Percentiles rank a stretch among this genome's conserved stretches.
These are phyloP conservation scores for Mitragyna speciosa DNA, from an alignment of 257 asterid genomes.

Conservation along the genomic window DNA sequence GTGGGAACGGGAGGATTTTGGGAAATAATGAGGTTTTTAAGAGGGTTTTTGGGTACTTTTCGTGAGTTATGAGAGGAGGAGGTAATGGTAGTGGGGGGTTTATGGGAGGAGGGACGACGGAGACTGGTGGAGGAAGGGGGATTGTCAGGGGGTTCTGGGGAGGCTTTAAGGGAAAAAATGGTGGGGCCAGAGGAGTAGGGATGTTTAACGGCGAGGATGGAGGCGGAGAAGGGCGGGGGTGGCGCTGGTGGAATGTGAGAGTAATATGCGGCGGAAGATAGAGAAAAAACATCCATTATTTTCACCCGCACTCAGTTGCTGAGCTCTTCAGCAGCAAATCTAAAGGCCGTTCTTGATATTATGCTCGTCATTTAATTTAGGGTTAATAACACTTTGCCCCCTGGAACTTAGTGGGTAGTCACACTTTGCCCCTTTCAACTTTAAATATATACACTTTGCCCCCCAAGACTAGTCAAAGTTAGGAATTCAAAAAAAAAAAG, in stretches of 20 bases:
- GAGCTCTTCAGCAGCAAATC: no score
- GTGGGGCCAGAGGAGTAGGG: constrained; percentile 13
- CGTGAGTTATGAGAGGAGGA: constrained; percentile 33
- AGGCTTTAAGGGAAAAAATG: constrained; percentile 17
- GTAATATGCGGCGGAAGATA: constrained; percentile 29
- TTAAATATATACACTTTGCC: no score
- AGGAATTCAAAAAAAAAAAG: no score
- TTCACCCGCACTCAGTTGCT: neutral
- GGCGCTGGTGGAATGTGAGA: constrained; percentile 17
- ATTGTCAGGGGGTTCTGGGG: constrained; percentile 17
- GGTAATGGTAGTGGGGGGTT: constrained; percentile 31
- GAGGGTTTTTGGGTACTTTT: constrained; percentile 50
- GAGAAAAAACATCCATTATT: constrained; percentile 24
- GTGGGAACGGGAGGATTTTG: constrained; percentile 23
- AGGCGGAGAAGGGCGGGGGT: constrained; percentile 22
- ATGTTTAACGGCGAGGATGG: constrained; percentile 23
- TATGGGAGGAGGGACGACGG: constrained; percentile 63
- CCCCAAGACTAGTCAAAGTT: no score
- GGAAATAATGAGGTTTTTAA: constrained; percentile 45
- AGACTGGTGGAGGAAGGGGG: constrained; percentile 13
- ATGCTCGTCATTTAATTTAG: no score
- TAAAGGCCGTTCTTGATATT: no score
- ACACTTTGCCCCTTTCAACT: no score
- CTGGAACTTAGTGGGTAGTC: no score
- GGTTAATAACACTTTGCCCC: no score